phyloP scores from a whole-genome alignment of 148 eudicot genomes.

The Euryodendron excelsum region DNA sequence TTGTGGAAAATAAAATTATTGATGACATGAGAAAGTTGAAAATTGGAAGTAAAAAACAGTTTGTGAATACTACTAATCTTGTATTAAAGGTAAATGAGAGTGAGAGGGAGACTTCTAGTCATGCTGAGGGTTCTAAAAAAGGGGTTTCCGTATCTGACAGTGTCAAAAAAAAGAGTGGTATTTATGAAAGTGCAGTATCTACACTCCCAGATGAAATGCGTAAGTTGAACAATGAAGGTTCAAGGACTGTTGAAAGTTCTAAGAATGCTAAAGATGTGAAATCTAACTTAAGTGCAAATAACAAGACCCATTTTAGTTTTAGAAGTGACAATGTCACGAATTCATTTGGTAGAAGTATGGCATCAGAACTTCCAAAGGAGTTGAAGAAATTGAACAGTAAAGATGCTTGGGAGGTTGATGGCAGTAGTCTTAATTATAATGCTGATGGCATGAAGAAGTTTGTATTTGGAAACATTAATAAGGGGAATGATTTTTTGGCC shows the following conservation, averaged over 20 bases:
- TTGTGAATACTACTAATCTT: too few relatives aligned
- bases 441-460: constrained; percentile 19
- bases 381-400: constrained; percentile 55
- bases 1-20: constrained; percentile 31
- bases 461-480: constrained; percentile 25
- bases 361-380: constrained; percentile 49
- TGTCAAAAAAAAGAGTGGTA: too few relatives aligned
- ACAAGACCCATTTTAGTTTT: constrained; percentile 13
- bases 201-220: too few relatives aligned
- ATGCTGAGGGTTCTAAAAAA: too few relatives aligned
- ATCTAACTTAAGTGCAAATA: constrained; percentile 16
- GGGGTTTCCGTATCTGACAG: too few relatives aligned
- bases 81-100: too few relatives aligned
- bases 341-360: constrained; percentile 20
- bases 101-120: too few relatives aligned
- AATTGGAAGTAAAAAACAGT: too few relatives aligned
- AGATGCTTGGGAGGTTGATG: constrained; percentile 29
- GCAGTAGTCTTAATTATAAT: constrained; percentile 17
- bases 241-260: constrained; percentile 14
- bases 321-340: constrained; percentile 8
- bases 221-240: constrained; percentile 46
- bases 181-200: too few relatives aligned
- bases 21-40: too few relatives aligned
- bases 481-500: constrained; percentile 28
- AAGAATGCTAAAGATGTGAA: constrained; percentile 12